These are phyloP conservation scores for Neurospora terricola DNA, from an alignment of 495 filamentous ascomycete genomes.

Conservation along the genomic window DNA sequence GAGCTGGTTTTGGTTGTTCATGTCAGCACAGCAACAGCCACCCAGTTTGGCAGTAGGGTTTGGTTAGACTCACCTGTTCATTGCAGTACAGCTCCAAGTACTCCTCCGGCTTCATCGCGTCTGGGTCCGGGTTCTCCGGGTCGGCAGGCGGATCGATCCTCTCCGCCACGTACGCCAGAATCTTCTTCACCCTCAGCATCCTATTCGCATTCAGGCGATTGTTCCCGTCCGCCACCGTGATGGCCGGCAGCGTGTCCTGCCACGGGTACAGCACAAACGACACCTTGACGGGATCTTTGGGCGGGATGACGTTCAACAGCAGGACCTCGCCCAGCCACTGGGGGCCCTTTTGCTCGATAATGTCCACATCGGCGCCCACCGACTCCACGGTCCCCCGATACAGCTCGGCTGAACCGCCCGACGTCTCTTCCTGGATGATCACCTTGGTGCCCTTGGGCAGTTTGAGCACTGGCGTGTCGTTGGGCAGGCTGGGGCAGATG, in stretches of 20 bases:
- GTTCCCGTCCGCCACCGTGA: constrained; percentile 59
- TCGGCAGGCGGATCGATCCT: constrained; percentile 59
- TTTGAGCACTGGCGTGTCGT: constrained; percentile 76
- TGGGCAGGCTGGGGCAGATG: constrained; percentile 67
- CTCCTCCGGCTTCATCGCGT: constrained; percentile 71
- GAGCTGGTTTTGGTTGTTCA: constrained; percentile 21
- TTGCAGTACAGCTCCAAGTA: constrained; percentile 92
- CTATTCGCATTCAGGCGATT: constrained; percentile 90
- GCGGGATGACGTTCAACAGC: constrained; percentile 69
- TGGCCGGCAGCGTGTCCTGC: constrained; percentile 61
- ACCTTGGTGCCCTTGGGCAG: constrained; percentile 72
- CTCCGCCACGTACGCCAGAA: constrained; percentile 86
- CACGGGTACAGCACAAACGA: constrained; percentile 84
- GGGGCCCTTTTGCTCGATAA: constrained; percentile 75
- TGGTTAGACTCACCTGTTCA: constrained; percentile 54
- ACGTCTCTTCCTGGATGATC: constrained; percentile 90
- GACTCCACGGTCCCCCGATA: constrained; percentile 79
- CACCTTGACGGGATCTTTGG: constrained; percentile 89
- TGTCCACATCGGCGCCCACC: constrained; percentile 66
- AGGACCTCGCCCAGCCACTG: constrained; percentile 91
- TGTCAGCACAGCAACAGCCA: constrained; percentile 10
- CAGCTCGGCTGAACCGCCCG: constrained; percentile 83
- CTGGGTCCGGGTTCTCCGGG: constrained; percentile 41
- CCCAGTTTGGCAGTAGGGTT: constrained; percentile 1
- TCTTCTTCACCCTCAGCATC: constrained; percentile 92